Evolutionary conservation across 371 early-diverging fungal species (phyloP).

Genomic region (Entomophthora muscae): DNA sequence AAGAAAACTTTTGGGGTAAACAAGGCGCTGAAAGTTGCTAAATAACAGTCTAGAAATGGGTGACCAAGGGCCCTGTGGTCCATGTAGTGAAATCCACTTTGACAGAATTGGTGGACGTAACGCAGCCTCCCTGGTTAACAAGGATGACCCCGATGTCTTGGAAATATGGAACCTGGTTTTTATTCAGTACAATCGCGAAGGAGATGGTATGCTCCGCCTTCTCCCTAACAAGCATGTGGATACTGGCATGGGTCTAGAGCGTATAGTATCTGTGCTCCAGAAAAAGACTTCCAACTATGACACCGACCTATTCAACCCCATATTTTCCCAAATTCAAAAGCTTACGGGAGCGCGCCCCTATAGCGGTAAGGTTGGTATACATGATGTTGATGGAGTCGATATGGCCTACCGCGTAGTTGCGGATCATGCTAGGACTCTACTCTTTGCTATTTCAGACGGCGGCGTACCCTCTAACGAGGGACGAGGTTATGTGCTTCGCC

Average conservation of each 20-base stretch:
- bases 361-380: conserved; percentile 70
- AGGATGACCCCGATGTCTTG: conserved; percentile 97
- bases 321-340: conserved; percentile 72
- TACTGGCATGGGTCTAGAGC: conserved; percentile 99
- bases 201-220: conserved; percentile 67
- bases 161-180: conserved; percentile 99
- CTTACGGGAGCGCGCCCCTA: conserved; percentile 80
- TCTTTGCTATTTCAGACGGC: conserved; percentile 94
- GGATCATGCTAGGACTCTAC: conserved; percentile 96
- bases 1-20: conserved; percentile 98
- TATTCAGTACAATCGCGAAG: conserved; percentile 98
- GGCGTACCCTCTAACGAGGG: conserved; percentile 96
- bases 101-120: conserved; percentile 96
- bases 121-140: conserved; percentile 87
- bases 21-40: not conserved
- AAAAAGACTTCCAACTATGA: conserved; percentile 96
- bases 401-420: conserved; percentile 98
- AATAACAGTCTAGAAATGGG: conserved; percentile 63
- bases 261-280: conserved; percentile 93
- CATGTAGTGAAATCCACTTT: conserved; percentile 98
- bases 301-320: conserved; percentile 81
- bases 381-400: conserved; percentile 85
- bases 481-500: conserved; percentile 96
- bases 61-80: conserved; percentile 98
- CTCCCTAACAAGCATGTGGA: conserved; percentile 97